phyloP scores from a whole-genome alignment of 2,329 filamentous ascomycete genomes.

The Westerdykella ornata region DNA sequence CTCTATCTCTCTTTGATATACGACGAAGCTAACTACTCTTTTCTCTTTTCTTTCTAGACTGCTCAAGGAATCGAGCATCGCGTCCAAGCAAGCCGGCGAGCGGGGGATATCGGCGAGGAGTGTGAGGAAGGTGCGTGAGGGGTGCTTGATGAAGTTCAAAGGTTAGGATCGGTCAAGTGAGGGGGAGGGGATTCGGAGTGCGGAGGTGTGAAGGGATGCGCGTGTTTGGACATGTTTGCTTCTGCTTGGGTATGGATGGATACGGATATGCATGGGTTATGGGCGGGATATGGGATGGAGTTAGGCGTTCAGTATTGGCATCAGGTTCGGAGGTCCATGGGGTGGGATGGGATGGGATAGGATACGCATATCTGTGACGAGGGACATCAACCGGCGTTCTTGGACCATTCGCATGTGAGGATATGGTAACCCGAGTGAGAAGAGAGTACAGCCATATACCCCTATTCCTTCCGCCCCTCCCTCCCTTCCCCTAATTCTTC shows the following conservation, averaged over 20 bases:
- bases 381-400: too few relatives aligned
- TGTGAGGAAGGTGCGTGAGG: slow-evolving; percentile 70
- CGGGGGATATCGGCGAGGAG: slow-evolving; percentile 66
- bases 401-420: background rate
- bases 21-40: background rate
- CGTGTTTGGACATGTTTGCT: too few relatives aligned
- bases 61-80: slow-evolving; percentile 71
- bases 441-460: background rate
- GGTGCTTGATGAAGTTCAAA: slow-evolving; percentile 34
- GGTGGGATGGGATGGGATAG: background rate
- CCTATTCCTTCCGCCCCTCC: background rate
- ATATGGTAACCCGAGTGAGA: background rate
- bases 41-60: slow-evolving; percentile 48
- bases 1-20: background rate
- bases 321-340: background rate
- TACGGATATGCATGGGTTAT: background rate
- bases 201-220: background rate
- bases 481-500: slow-evolving; percentile 10
- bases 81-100: slow-evolving; percentile 67
- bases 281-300: slow-evolving; percentile 1
- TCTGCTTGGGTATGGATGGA: too few relatives aligned
- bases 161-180: slow-evolving; percentile 13
- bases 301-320: background rate
- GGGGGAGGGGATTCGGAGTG: too few relatives aligned
- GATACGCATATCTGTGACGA: background rate